phyloP scores from a whole-genome alignment of 2,329 filamentous ascomycete genomes.

The Diaporthe vaccinii region DNA sequence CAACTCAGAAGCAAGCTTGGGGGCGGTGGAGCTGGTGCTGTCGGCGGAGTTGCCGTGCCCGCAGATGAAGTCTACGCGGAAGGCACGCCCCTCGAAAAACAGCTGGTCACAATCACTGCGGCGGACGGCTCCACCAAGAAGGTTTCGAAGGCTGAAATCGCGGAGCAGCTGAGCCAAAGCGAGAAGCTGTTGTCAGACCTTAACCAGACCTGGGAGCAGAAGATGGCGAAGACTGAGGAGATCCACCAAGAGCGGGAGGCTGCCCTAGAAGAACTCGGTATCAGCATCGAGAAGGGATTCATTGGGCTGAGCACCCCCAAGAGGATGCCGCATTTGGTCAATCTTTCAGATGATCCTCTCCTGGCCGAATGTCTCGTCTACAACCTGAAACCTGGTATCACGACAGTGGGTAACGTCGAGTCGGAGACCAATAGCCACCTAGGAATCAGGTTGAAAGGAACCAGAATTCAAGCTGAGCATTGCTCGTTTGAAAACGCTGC shows the following conservation, averaged over 20 bases:
- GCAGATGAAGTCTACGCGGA: slow-evolving; percentile 90
- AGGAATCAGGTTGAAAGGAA: slow-evolving; percentile 94
- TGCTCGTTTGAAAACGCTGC: slow-evolving; percentile 88
- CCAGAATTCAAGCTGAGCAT: slow-evolving; percentile 91
- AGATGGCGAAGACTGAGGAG: slow-evolving; percentile 92
- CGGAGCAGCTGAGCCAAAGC: slow-evolving; percentile 94
- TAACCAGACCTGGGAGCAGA: slow-evolving; percentile 99
- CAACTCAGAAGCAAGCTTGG: slow-evolving; percentile 89
- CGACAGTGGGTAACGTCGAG: slow-evolving; percentile 94
- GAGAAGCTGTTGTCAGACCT: slow-evolving; percentile 96
- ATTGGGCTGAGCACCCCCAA: slow-evolving; percentile 96
- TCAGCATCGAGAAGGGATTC: slow-evolving; percentile 99
- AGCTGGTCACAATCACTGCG: slow-evolving; percentile 94
- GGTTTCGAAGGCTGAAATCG: slow-evolving; percentile 98
- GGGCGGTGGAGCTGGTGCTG: slow-evolving; percentile 53
- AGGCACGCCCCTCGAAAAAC: slow-evolving; percentile 92
- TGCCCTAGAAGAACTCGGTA: slow-evolving; percentile 94
- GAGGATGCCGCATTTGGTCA: slow-evolving; percentile 99
- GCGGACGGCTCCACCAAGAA: slow-evolving; percentile 90
- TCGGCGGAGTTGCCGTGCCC: slow-evolving; percentile 55
- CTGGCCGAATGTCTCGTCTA: slow-evolving; percentile 97
- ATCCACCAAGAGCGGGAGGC: slow-evolving; percentile 98
- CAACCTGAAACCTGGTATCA: slow-evolving; percentile 95
- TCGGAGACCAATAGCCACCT: slow-evolving; percentile 83
- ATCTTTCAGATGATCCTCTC: slow-evolving; percentile 93